Conservation (phyloP, 2,329 filamentous ascomycete species). For the Xylariomycetidae sp. region DNA sequence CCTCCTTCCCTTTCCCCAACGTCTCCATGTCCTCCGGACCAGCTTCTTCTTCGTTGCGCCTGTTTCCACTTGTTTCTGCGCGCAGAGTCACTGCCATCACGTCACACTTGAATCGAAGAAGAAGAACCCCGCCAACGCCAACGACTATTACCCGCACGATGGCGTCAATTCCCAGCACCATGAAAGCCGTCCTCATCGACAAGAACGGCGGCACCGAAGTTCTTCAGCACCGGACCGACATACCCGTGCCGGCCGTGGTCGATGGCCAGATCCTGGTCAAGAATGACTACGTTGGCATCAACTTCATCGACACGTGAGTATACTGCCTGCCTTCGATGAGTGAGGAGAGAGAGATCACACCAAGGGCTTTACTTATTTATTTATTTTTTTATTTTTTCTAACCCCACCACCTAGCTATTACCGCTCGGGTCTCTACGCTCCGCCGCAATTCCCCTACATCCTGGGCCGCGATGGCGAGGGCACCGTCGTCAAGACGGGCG, state of each 20-base stretch:
- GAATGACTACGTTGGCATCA: slow-evolving; percentile 76
- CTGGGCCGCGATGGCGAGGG: slow-evolving; percentile 79
- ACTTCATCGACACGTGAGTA: slow-evolving; percentile 76
- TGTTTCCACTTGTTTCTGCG: too few species aligned
- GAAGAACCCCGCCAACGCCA: background rate
- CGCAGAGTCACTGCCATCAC: slow-evolving; percentile 9
- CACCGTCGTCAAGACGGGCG: slow-evolving; percentile 58
- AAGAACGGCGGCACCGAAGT: slow-evolving; percentile 70
- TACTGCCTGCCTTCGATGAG: too few species aligned
- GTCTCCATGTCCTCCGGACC: too few species aligned
- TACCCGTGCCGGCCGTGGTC: slow-evolving; percentile 63
- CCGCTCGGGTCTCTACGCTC: slow-evolving; percentile 74
- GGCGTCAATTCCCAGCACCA: slow-evolving; percentile 53
- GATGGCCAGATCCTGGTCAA: slow-evolving; percentile 74
- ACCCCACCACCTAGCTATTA: slow-evolving; percentile 59
- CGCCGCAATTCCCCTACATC: slow-evolving; percentile 64
- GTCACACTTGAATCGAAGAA: slow-evolving; percentile 6
- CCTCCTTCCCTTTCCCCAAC: too few species aligned
- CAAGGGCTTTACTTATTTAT: too few species aligned
- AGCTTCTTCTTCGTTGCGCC: too few species aligned
- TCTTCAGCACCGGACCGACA: slow-evolving; percentile 63
- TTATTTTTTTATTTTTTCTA: slow-evolving; percentile 1
- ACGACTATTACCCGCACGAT: slow-evolving; percentile 13
- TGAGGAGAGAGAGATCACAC: too few species aligned
- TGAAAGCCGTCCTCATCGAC: slow-evolving; percentile 70